Evolutionary conservation across 2,329 filamentous ascomycete species (phyloP), one percentile per base, ranked within the genome.

Genomic region (Botrytis fabae): DNA sequence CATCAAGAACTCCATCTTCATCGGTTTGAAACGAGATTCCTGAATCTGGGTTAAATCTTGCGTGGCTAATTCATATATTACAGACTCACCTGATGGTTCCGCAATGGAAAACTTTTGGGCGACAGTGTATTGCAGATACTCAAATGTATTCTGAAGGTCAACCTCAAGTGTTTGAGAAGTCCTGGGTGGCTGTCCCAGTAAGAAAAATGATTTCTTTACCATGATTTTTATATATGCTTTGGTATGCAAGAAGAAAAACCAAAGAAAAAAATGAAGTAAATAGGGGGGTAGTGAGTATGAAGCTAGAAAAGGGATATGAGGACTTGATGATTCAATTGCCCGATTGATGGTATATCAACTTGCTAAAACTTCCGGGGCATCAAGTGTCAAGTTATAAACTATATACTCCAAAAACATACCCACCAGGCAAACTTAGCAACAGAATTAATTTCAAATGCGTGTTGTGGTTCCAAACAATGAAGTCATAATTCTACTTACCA

Each of bases 11-110:
- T 28, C 72, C 73, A 64, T 76, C 64, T 59, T 75, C 62, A 25
- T 73, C 63, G 22, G 74, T 73, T 66, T 76, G 72, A 42, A 76
- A 74, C 44, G 73, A 75, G 42, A 76, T 75, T 59, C 75, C 75
- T 76, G 20, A 12, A 12, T 38, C 16, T 61, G 25, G 42, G 25
- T 64, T 69, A 59, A 54, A 28, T 22, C 8, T 25, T 54, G 20
- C 7, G 1, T 22, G 18, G 44, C 28, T 51, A 38, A 28, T 32
- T 44, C 20, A 25, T 32, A 32, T 9, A 40, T 12, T 42, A 38
- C 44, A 18, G 6, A 20, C 18, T 69, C 59, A 76, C 75, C 74
- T 74, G 71, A 76, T 66, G 72, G 71, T 28, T 74, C 51, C 20
- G 72, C 72, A 57, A 75, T 72, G 1, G 62, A 54, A 32, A 76